Evolutionary conservation across 2,329 filamentous ascomycete species (phyloP).

Genomic region (Cercospora nicotianae): DNA sequence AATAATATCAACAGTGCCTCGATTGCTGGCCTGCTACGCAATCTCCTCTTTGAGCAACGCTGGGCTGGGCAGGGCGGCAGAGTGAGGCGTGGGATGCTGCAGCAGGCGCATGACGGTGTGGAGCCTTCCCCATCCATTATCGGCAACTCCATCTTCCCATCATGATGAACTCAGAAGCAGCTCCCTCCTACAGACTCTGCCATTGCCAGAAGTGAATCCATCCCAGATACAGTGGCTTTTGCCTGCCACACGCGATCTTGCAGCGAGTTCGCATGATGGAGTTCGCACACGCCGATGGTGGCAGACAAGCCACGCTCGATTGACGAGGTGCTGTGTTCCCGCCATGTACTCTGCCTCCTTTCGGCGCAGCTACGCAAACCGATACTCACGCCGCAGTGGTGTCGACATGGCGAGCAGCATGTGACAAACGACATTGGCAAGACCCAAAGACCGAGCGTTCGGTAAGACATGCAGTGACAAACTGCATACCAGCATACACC

Average conservation of each 20-base stretch:
- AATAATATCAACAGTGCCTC: neutral
- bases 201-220: neutral
- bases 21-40: neutral
- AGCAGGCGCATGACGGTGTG: neutral
- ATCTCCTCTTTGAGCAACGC: constrained; percentile 4
- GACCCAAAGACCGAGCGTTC: neutral
- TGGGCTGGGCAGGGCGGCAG: neutral
- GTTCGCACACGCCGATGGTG: neutral
- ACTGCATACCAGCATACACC: neutral
- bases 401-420: neutral
- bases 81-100: constrained; percentile 3
- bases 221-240: neutral
- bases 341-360: neutral
- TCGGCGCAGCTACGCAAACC: neutral
- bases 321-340: constrained; percentile 8
- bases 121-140: neutral
- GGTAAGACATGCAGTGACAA: neutral
- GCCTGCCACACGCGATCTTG: neutral
- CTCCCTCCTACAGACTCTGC: neutral
- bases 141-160: neutral
- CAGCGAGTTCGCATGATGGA: neutral
- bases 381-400: neutral
- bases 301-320: constrained; percentile 5
- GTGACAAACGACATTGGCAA: neutral
- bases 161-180: neutral